Percentiles rank a stretch among this genome's conserved stretches.
phyloP scores from a whole-genome alignment of 2,329 filamentous ascomycete genomes.

The Orbilia ellipsospora region DNA sequence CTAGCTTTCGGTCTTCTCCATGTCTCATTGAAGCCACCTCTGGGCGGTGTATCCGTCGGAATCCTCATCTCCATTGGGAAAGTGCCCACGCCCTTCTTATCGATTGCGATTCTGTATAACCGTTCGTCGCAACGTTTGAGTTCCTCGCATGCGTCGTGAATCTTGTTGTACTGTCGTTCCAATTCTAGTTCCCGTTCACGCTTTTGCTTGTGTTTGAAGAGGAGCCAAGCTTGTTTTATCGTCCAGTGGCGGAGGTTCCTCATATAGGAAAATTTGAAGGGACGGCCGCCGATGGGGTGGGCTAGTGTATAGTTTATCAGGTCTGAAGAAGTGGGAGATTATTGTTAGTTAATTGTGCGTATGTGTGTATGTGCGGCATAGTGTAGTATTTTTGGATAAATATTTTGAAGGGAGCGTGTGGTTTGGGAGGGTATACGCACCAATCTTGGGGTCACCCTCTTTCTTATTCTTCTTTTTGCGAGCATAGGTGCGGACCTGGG shows the following conservation, averaged over 20 bases:
- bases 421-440: conserved; percentile 13
- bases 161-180: conserved; percentile 81
- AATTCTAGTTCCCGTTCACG: conserved; percentile 75
- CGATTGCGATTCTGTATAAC: conserved; percentile 87
- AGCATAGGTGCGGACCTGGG: conserved; percentile 44
- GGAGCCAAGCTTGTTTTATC: conserved; percentile 93
- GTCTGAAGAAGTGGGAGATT: conserved; percentile 41
- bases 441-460: conserved; percentile 34
- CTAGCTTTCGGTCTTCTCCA: conserved; percentile 74
- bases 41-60: conserved; percentile 83
- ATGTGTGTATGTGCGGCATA: not conserved
- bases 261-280: conserved; percentile 87
- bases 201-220: conserved; percentile 78
- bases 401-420: not conserved
- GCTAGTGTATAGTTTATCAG: conserved; percentile 76
- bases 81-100: conserved; percentile 83
- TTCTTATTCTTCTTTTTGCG: conserved; percentile 23
- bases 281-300: conserved; percentile 75
- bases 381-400: not conserved
- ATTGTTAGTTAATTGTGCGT: conserved; percentile 4
- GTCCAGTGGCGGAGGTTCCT: conserved; percentile 96
- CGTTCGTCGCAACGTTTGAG: conserved; percentile 71
- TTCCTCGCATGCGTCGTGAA: conserved; percentile 87
- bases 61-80: conserved; percentile 87
- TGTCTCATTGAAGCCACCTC: conserved; percentile 87